Evolutionary conservation across 306 rosid genomes (phyloP), one percentile per base, ranked within the genome.

Genomic region (Fagus sylvatica): DNA sequence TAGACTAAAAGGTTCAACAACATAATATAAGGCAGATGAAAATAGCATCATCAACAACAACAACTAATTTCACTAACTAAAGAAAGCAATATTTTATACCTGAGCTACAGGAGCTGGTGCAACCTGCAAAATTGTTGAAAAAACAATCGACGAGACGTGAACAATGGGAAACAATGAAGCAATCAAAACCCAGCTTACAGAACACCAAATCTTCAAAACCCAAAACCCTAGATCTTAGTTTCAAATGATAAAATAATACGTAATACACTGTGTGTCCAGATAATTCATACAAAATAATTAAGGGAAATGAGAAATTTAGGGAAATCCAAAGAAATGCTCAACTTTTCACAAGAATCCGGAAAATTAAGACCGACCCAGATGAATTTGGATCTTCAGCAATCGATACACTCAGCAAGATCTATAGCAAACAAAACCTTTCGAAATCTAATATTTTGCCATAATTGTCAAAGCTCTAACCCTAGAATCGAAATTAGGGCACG

Each of bases 381-480:
- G 19, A 65, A 54, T 56, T 30, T 13, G 15, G 66, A 34, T 22
- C 3, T 5, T 34, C 32, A 4, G 17, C 19, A n/a, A 42, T 53
- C 34, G 37, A 28, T 39, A 28, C 4, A 34, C 8, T 19, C 19
- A 19, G 9, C 16, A 30, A 75, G 9, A 17, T 65, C 39, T 37
- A 43, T 43, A 71, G 66, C 54, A 8, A 17, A 62, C 54, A 53
- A 70, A 75, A 28, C 32, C 11, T 5, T 53, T 17, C 2, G 36
- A 33, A 78, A 68, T 73, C 61, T 67, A 59, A 57, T 33, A 39
- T 3, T n/a, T 7, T 48, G 32, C 51, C 4, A 17, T 40, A 43
- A 3, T 40, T 62, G 33, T 32, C 11, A 22, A 76, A 48, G 30
- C 76, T 76, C 79, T 49, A 82, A 73, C 73, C 82, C 85, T 82